phyloP scores from a whole-genome alignment of 768 basidiomycete genomes.

The Tulasnella sp. region DNA sequence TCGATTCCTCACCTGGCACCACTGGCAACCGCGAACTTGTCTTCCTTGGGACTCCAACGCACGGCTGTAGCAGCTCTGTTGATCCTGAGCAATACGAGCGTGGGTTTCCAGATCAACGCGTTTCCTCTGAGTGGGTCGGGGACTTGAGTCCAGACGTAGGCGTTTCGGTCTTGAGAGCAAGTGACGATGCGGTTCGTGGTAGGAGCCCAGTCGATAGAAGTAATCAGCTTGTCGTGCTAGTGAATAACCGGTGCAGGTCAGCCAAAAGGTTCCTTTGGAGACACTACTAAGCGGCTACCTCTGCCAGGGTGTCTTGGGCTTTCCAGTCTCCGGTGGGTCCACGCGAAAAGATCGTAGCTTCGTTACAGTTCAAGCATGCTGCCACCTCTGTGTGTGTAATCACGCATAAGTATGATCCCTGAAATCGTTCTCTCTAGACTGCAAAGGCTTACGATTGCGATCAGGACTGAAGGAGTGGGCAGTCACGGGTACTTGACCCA shows the following conservation, averaged over 20 bases:
- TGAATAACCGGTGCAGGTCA: not conserved
- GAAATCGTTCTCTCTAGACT: constrained; percentile 17
- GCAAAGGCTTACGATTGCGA: constrained; percentile 55
- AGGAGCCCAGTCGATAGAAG: constrained; percentile 98
- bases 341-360: constrained; percentile 65
- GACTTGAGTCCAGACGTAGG: constrained; percentile 93
- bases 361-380: constrained; percentile 82
- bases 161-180: constrained; percentile 97
- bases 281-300: constrained; percentile 44
- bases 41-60: constrained; percentile 93
- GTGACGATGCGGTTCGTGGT: constrained; percentile 96
- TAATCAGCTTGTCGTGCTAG: constrained; percentile 96
- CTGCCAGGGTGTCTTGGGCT: constrained; percentile 66
- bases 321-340: constrained; percentile 62
- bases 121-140: constrained; percentile 61
- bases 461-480: constrained; percentile 88
- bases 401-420: not conserved
- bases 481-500: constrained; percentile 79
- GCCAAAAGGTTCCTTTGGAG: not conserved
- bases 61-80: constrained; percentile 94
- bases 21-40: constrained; percentile 97
- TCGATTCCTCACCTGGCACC: constrained; percentile 65
- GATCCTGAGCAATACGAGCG: constrained; percentile 88
- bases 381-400: constrained; percentile 60
- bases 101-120: constrained; percentile 80